Base-by-base conservation (phyloP, 352 stramenopile species). In the Phytophthora sp. region DNA sequence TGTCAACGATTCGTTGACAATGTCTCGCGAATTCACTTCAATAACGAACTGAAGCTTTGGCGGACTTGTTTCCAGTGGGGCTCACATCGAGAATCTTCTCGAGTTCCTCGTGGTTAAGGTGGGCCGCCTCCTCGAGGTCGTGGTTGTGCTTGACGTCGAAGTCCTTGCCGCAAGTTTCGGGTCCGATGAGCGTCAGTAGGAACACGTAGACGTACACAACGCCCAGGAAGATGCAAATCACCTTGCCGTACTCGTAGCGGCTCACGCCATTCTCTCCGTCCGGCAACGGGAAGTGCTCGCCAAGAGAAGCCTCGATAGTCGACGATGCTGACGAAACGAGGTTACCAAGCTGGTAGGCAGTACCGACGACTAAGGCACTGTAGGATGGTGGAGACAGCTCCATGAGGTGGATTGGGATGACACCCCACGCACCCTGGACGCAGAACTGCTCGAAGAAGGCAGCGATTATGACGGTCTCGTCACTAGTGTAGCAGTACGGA, bases 341-440 rank as follows among this genome's bases (percentile, higher is more conserved):
- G 58, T 85, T 88, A 42, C 79, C 79, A 16, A 88, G 76, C 24
- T 88, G 79, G 45, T 88, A 88, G 0, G 72, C 56, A 2, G 79
- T 86, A 15, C 79, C 79, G 12, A 80, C 69, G 30, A 88, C 49
- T 29, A 88, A 80, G 0, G 76, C 71, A 29, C 58, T 75, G 71
- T 85, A 88, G 1, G 74, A 80, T 9, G 79, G 76, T 29, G 79
- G 79, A 12, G 79, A 79, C 9, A 88, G 58, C 62, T 88, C 79
- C 71, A 88, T 82, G 16, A 88, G 61, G 24, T 74, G 65, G 16
- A 73, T 73, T 8, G 65, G 65, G 16, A 69, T 80, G 21, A 88
- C 79, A 23, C 79, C 79, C 76, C 74, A 85, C 30, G 79, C 79
- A 11, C 76, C 76, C 27, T 88, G 76, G 6, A 88, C 70, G 38